phyloP scores from a whole-genome alignment of 2,329 filamentous ascomycete genomes.

The Penicillium vulpinum region DNA sequence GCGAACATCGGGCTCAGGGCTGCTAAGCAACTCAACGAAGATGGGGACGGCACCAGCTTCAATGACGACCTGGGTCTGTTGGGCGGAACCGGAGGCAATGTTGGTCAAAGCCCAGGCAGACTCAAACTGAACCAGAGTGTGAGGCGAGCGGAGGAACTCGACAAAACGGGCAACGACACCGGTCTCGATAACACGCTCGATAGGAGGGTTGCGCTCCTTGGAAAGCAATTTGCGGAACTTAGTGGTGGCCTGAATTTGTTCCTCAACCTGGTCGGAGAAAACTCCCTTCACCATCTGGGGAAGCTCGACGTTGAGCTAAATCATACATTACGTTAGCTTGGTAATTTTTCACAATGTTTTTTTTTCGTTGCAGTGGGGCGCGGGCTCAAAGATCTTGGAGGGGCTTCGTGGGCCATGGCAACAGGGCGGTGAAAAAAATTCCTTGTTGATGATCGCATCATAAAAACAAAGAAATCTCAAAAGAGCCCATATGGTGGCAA shows the following conservation, averaged over 20 bases:
- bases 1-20: conserved; percentile 94
- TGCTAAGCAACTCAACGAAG: conserved; percentile 92
- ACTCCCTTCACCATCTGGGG: conserved; percentile 97
- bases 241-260: conserved; percentile 94
- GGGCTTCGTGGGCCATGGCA: conserved; percentile 28
- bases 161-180: conserved; percentile 97
- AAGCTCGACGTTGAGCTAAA: conserved; percentile 92
- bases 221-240: conserved; percentile 98
- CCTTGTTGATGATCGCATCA: conserved; percentile 30
- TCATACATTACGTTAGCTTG: conserved; percentile 25
- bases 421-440: conserved; percentile 41
- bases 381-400: conserved; percentile 20
- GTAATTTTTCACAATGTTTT: conserved; percentile 17
- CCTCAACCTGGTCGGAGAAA: conserved; percentile 97
- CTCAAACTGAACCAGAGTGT: conserved; percentile 98
- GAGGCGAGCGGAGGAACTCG: conserved; percentile 94
- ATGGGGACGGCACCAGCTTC: conserved; percentile 97
- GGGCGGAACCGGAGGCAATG: conserved; percentile 95
- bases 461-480: conserved; percentile 28
- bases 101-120: conserved; percentile 99
- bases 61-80: conserved; percentile 98
- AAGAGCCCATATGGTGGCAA: background rate
- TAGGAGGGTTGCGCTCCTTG: conserved; percentile 98
- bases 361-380: conserved; percentile 20
- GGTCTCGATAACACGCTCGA: conserved; percentile 99